These are phyloP conservation scores for Triticum monococcum DNA, from an alignment of 176 grass and related monocot genomes.

Conservation along the genomic window DNA sequence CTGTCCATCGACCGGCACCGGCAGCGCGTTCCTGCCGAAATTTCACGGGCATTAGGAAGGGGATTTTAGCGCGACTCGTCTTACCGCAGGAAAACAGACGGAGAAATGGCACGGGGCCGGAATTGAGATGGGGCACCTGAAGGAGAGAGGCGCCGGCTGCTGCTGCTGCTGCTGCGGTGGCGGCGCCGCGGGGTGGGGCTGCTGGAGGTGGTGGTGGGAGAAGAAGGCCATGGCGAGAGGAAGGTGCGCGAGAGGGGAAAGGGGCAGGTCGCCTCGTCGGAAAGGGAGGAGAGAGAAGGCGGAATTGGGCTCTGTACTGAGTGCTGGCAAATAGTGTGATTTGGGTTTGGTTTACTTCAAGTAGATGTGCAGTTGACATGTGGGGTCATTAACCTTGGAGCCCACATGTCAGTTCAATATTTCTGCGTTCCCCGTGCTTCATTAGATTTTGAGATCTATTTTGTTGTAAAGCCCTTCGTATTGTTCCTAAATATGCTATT, in stretches of 20 bases:
- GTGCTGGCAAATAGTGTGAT: not conserved
- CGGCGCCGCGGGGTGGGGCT: constrained; percentile 42
- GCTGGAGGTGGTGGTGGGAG: constrained; percentile 70
- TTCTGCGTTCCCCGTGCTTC: not conserved
- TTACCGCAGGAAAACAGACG: not conserved
- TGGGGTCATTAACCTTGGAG: not conserved
- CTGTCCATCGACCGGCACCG: constrained; percentile 81
- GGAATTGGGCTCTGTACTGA: not conserved
- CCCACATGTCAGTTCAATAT: not conserved
- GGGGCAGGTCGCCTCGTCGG: not conserved
- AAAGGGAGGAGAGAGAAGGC: constrained; percentile 1
- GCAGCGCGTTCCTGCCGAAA: constrained; percentile 69
- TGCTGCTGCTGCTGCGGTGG: constrained; percentile 42
- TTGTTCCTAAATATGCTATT: not conserved
- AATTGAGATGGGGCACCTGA: constrained; percentile 50
- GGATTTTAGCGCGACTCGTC: constrained; percentile 32
- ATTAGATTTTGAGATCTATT: not conserved
- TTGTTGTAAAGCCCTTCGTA: not conserved
- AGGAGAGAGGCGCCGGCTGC: constrained; percentile 54
- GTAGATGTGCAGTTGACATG: not conserved
- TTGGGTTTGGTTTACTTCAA: not conserved
- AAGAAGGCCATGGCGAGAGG: constrained; percentile 77
- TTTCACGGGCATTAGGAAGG: constrained; percentile 15
- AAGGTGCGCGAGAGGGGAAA: constrained; percentile 23
- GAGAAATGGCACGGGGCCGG: not conserved